Percentiles rank a stretch among this genome's conserved stretches.
Conservation (phyloP, 495 filamentous ascomycete species). For the Margaritispora aquatica region DNA sequence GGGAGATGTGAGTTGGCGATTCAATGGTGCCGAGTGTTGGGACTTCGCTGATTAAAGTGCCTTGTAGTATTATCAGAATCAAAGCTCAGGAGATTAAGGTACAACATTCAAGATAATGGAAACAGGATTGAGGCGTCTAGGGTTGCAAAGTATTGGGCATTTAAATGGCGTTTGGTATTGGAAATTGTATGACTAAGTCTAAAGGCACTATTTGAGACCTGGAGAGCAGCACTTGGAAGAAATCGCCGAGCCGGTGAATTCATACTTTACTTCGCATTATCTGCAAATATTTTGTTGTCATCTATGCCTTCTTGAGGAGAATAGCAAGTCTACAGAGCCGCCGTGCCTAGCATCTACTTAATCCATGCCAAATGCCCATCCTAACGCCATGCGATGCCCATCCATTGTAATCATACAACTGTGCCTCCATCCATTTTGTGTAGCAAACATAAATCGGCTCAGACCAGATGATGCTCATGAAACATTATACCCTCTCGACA, state of each 20-base stretch:
- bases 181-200: too few relatives aligned
- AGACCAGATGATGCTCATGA: neutral
- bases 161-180: neutral
- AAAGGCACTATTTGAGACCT: too few relatives aligned
- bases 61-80: constrained; percentile 21
- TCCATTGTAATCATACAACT: neutral
- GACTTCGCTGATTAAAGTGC: constrained; percentile 16
- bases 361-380: neutral
- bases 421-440: constrained; percentile 6
- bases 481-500: constrained; percentile 9
- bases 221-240: too few relatives aligned
- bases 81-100: constrained; percentile 17
- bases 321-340: neutral
- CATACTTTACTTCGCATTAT: too few relatives aligned
- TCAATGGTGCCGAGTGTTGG: constrained; percentile 1
- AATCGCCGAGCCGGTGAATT: too few relatives aligned
- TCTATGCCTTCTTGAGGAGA: neutral
- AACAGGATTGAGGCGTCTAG: neutral
- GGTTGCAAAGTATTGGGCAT: neutral
- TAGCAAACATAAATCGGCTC: neutral
- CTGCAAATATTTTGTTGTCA: neutral
- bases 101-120: neutral
- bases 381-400: neutral
- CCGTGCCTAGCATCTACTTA: neutral
- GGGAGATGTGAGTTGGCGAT: constrained; percentile 20